These are phyloP conservation scores for Cymbopogon flexuosus DNA, from an alignment of 202 grass and related monocot species.

Conservation along the genomic window DNA sequence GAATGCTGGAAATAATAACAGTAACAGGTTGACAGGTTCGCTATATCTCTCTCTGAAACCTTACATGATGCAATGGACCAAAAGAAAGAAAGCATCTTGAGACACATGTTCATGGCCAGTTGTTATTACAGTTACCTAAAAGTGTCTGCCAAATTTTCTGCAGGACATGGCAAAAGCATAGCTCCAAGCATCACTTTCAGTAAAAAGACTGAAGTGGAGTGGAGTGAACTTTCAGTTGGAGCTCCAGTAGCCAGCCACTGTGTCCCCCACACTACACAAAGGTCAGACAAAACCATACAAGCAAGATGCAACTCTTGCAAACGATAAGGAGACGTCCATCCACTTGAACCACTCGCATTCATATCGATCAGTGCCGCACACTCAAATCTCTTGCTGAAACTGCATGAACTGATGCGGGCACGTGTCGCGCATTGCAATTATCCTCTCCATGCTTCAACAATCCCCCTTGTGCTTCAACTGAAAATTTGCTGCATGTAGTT, in stretches of 20 bases:
- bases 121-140: constrained; percentile 24
- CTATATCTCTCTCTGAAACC: neutral
- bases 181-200: constrained; percentile 43
- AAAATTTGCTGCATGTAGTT: neutral
- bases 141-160: constrained; percentile 14
- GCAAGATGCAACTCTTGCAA: constrained; percentile 18
- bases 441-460: neutral
- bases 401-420: neutral
- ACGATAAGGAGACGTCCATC: constrained; percentile 32
- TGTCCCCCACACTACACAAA: constrained; percentile 24
- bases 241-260: constrained; percentile 21
- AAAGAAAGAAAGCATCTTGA: constrained; percentile 30
- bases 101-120: constrained; percentile 30
- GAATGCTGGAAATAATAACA: neutral
- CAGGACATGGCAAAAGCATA: neutral
- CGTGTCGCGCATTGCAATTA: neutral
- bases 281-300: constrained; percentile 36
- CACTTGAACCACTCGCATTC: constrained; percentile 7
- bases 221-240: constrained; percentile 31
- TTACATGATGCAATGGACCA: constrained; percentile 7
- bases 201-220: constrained; percentile 32
- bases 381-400: neutral
- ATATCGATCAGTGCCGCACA: constrained; percentile 12
- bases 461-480: neutral
- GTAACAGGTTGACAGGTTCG: neutral